phyloP scores from a whole-genome alignment of 2,329 filamentous ascomycete species.

The Eutypa lata region DNA sequence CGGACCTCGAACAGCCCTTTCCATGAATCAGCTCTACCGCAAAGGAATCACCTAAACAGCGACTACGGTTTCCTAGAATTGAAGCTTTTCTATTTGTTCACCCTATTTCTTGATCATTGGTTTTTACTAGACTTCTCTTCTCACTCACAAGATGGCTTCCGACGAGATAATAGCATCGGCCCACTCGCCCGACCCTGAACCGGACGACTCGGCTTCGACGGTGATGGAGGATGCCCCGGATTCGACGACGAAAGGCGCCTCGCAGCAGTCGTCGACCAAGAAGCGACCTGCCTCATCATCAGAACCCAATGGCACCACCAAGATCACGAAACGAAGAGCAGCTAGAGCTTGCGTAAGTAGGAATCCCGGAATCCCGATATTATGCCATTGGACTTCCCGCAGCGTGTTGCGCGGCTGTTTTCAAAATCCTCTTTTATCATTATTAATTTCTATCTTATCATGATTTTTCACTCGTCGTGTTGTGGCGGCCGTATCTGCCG shows the following conservation, averaged over 20 bases:
- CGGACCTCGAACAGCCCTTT: constrained; percentile 8
- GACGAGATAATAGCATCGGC: constrained; percentile 17
- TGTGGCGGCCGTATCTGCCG: background rate
- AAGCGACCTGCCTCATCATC: constrained; percentile 29
- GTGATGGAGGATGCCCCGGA: background rate
- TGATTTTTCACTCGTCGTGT: background rate
- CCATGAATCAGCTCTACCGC: background rate
- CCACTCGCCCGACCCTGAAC: constrained; percentile 23
- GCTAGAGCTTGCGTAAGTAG: constrained; percentile 74
- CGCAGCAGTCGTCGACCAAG: constrained; percentile 18
- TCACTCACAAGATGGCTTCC: constrained; percentile 20
- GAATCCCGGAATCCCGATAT: constrained; percentile 36
- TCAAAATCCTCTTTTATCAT: background rate
- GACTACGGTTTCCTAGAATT: background rate
- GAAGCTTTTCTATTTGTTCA: background rate
- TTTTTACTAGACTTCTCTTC: background rate
- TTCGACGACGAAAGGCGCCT: constrained; percentile 3
- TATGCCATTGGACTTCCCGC: background rate
- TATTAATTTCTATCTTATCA: background rate
- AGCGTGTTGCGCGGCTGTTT: background rate
- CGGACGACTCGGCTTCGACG: constrained; percentile 11
- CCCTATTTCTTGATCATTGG: background rate
- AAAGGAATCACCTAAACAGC: background rate
- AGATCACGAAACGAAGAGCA: constrained; percentile 74
- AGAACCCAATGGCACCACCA: constrained; percentile 36